Percentiles rank a stretch among this genome's conserved stretches.
Evolutionary conservation across 306 rosid genomes (phyloP).

Genomic region (Senna tora): DNA sequence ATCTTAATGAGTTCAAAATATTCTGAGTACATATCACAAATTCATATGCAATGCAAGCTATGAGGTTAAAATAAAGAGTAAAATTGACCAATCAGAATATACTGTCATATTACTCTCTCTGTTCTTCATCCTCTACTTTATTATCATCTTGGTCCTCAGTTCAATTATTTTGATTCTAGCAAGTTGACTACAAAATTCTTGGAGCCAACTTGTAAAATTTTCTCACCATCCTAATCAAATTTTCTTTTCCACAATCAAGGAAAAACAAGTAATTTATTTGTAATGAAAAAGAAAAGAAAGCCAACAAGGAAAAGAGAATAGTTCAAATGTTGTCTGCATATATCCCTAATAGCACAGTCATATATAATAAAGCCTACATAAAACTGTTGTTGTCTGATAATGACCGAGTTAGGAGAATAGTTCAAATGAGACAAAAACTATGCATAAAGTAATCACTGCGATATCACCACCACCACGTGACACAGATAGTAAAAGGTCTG

Average conservation of each 20-base stretch:
- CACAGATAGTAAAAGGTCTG: no score
- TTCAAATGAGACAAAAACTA: no score
- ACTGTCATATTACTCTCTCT: neutral
- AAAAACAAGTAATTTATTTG: neutral
- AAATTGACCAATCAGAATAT: slow-evolving; percentile 30
- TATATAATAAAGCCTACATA: no score
- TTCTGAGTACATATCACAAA: neutral
- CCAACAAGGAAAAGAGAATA: neutral
- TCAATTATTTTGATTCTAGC: slow-evolving; percentile 12
- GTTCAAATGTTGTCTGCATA: no score
- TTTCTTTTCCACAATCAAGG: neutral
- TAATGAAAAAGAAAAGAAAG: neutral
- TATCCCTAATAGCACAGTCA: no score
- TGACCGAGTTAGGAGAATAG: no score
- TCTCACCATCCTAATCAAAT: no score
- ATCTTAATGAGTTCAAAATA: slow-evolving; percentile 23
- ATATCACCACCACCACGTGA: no score
- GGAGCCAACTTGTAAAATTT: no score
- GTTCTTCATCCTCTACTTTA: neutral
- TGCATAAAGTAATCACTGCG: no score
- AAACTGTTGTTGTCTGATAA: no score
- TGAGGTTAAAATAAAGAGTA: neutral
- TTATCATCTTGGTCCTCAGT: neutral
- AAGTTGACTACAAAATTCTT: slow-evolving; percentile 16
- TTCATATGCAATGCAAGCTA: neutral